Percentiles rank a stretch among this genome's conserved stretches.
These are phyloP conservation scores for Schwanniomyces occidentalis DNA, from an alignment of 805 yeast species.

Conservation along the genomic window DNA sequence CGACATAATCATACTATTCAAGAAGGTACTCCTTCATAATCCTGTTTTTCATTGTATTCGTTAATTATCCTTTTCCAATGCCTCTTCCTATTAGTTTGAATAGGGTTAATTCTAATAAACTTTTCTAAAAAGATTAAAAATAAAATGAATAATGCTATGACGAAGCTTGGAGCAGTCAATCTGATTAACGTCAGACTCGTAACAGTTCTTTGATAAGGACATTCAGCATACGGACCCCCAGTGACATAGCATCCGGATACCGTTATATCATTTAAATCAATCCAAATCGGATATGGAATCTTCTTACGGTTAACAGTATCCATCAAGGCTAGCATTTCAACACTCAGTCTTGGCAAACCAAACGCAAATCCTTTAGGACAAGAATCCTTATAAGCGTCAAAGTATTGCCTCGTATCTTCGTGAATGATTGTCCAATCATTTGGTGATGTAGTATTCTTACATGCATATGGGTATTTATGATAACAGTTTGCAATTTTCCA, in stretches of 20 bases:
- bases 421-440: constrained; percentile 46
- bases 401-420: constrained; percentile 38
- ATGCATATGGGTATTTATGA: constrained; percentile 49
- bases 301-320: constrained; percentile 27
- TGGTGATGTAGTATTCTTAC: constrained; percentile 44
- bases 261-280: constrained; percentile 77
- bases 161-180: constrained; percentile 67
- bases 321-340: constrained; percentile 31
- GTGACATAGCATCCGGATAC: constrained; percentile 78
- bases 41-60: constrained; percentile 57
- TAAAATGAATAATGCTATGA: constrained; percentile 55
- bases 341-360: constrained; percentile 36
- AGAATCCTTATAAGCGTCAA: constrained; percentile 33
- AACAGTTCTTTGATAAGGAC: constrained; percentile 71
- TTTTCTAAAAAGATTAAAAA: constrained; percentile 55
- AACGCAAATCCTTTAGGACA: constrained; percentile 37
- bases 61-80: constrained; percentile 60
- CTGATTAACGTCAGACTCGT: constrained; percentile 57
- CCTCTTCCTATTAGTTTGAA: constrained; percentile 65
- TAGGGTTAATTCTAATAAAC: constrained; percentile 57
- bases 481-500: constrained; percentile 75
- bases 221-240: constrained; percentile 74
- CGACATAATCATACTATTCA: constrained; percentile 30
- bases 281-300: constrained; percentile 57
- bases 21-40: constrained; percentile 87